phyloP scores from a whole-genome alignment of 2,329 filamentous ascomycete species.

The Ceratocystis ficicola region DNA sequence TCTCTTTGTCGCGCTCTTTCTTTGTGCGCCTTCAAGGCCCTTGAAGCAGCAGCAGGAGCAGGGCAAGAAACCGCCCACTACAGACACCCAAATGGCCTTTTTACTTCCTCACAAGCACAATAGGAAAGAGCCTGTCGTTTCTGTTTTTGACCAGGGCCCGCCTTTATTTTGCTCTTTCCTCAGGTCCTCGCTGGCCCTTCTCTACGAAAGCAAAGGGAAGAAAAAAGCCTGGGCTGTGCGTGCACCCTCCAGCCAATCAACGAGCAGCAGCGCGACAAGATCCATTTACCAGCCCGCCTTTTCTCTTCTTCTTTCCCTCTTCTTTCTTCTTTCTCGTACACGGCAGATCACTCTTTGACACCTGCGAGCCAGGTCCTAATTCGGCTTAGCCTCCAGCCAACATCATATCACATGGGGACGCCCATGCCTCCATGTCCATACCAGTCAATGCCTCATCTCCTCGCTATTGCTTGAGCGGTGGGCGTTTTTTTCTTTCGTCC shows the following conservation, averaged over 20 bases:
- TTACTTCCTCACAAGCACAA: neutral
- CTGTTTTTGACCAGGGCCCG: neutral
- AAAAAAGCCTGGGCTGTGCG: neutral
- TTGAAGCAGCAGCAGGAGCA: no score
- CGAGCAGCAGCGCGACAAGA: neutral
- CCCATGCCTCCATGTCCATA: no score
- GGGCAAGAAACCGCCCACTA: no score
- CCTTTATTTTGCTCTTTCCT: conserved; percentile 1
- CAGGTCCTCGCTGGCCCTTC: neutral
- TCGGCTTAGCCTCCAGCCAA: neutral
- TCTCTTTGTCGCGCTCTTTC: neutral
- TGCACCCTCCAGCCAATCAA: neutral
- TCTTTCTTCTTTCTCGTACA: neutral
- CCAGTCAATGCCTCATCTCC: no score
- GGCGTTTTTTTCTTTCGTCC: neutral
- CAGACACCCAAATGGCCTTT: neutral
- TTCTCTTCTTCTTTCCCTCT: neutral
- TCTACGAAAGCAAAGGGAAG: neutral
- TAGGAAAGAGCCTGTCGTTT: neutral
- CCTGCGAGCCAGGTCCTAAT: neutral
- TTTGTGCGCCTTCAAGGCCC: no score
- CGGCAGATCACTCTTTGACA: conserved; percentile 6
- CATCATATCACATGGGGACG: neutral
- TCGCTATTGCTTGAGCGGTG: neutral
- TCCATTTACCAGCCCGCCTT: conserved; percentile 4